A percentile compares a stretch with the other conserved stretches of the same genome.
These are phyloP conservation scores for Candida chauliodis DNA, from an alignment of 805 yeast genomes.

Conservation along the genomic window DNA sequence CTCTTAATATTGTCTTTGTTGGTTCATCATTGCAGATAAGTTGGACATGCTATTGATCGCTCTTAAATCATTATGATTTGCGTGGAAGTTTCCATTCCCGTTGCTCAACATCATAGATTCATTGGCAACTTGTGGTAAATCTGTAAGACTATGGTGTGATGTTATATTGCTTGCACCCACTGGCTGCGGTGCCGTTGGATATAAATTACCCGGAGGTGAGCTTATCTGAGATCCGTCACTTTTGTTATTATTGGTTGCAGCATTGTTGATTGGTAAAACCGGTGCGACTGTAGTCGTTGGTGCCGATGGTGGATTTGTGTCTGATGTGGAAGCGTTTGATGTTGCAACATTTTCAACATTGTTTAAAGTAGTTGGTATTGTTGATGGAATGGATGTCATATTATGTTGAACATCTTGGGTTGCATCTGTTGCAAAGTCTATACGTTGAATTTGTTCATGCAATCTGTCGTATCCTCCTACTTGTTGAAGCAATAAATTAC, in stretches of 20 bases:
- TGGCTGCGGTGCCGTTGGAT: constrained; percentile 4
- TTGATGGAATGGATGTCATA: constrained; percentile 32
- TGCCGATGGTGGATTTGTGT: constrained; percentile 7
- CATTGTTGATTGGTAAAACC: background rate
- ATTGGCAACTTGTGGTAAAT: constrained; percentile 19
- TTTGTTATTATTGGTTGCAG: background rate
- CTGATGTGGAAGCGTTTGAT: constrained; percentile 10
- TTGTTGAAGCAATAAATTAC: constrained; percentile 35
- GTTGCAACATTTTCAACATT: background rate
- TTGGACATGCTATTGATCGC: constrained; percentile 11
- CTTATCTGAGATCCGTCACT: background rate
- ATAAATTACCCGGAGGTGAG: background rate
- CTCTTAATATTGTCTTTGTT: constrained; percentile 8
- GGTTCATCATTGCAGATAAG: constrained; percentile 9
- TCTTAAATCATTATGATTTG: constrained; percentile 8
- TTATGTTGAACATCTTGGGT: constrained; percentile 20
- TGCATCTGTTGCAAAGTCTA: constrained; percentile 25
- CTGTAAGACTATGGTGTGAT: constrained; percentile 24
- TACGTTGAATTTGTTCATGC: constrained; percentile 37
- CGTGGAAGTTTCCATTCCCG: background rate
- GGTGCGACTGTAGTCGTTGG: constrained; percentile 7
- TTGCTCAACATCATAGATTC: constrained; percentile 6
- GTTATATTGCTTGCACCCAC: constrained; percentile 4
- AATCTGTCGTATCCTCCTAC: constrained; percentile 47
- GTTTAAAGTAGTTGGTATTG: constrained; percentile 37